Evolutionary conservation across 179 eudicot genomes (phyloP).

Genomic region (Heliamphora pulchella): DNA sequence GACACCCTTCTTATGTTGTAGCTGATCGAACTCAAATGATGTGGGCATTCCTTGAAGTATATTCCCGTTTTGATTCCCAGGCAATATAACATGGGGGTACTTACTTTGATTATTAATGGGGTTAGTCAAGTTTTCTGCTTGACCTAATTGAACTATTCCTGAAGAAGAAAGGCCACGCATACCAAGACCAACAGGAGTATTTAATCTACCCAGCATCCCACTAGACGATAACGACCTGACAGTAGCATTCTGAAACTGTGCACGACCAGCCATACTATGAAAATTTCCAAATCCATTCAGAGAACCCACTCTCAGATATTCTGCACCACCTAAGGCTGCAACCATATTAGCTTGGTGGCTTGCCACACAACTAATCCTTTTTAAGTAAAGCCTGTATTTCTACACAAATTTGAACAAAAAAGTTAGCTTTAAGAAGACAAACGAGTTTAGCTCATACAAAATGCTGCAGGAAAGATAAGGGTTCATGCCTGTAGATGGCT

Average conservation of each 20-base stretch:
- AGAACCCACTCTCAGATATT: constrained; percentile 40
- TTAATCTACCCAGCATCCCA: constrained; percentile 51
- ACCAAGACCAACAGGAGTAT: constrained; percentile 44
- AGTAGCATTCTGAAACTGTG: constrained; percentile 35
- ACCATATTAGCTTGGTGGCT: constrained; percentile 63
- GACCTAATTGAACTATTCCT: constrained; percentile 41
- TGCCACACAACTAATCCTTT: constrained; percentile 45
- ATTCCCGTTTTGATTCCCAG: constrained; percentile 35
- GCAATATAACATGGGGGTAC: constrained; percentile 26
- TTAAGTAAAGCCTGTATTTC: constrained; percentile 62
- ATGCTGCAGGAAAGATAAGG: not conserved
- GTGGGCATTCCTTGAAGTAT: constrained; percentile 58
- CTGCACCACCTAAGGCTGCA: constrained; percentile 47
- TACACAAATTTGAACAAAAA: constrained; percentile 17
- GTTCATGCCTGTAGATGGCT: constrained; percentile 84
- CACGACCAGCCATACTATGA: constrained; percentile 30
- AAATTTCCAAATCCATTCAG: constrained; percentile 24
- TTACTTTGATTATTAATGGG: constrained; percentile 24
- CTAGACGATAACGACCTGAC: constrained; percentile 29
- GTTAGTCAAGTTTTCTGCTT: constrained; percentile 30
- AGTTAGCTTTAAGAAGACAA: not conserved
- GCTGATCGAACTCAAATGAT: constrained; percentile 46
- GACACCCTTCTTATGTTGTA: constrained; percentile 28
- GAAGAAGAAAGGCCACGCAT: constrained; percentile 41
- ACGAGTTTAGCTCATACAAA: not conserved